phyloP scores from a whole-genome alignment of 768 basidiomycete species.

The Kwoniella europaea region DNA sequence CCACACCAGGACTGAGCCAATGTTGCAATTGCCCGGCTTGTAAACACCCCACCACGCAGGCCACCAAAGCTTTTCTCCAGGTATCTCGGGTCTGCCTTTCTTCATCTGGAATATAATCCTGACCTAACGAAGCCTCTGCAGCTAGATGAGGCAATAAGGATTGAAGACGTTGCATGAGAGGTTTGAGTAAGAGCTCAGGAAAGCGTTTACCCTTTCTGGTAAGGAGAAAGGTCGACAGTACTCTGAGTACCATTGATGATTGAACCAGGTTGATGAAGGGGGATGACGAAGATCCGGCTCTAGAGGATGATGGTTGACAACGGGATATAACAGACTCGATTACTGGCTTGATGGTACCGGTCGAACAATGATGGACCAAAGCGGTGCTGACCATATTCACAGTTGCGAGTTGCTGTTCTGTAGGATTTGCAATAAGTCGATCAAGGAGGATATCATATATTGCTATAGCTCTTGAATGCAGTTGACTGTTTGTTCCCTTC shows the following conservation, averaged over 20 bases:
- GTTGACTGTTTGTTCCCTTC: constrained; percentile 60
- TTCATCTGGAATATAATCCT: background rate
- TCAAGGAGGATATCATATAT: constrained; percentile 68
- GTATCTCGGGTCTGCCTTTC: background rate
- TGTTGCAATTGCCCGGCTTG: constrained; percentile 54
- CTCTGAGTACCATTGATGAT: constrained; percentile 40
- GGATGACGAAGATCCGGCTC: constrained; percentile 15
- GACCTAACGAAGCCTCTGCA: background rate
- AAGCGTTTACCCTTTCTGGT: constrained; percentile 54
- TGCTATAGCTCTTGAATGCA: constrained; percentile 75
- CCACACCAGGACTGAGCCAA: constrained; percentile 54
- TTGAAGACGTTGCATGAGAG: constrained; percentile 42
- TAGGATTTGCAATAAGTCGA: constrained; percentile 63
- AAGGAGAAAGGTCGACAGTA: constrained; percentile 48
- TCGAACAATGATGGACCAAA: constrained; percentile 79
- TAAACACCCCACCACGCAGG: constrained; percentile 37
- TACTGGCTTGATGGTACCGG: constrained; percentile 61
- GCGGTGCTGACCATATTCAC: constrained; percentile 71
- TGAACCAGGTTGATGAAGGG: constrained; percentile 8
- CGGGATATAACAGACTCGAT: constrained; percentile 60
- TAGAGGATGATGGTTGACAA: constrained; percentile 12
- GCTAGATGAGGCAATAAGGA: constrained; percentile 17
- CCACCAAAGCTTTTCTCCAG: constrained; percentile 38
- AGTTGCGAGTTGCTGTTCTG: constrained; percentile 10
- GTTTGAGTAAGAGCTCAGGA: constrained; percentile 39